A percentile compares a stretch with the other conserved stretches of the same genome.
Evolutionary conservation across 1,139 yeast species (phyloP).

Genomic region (Ogataea hybrid): DNA sequence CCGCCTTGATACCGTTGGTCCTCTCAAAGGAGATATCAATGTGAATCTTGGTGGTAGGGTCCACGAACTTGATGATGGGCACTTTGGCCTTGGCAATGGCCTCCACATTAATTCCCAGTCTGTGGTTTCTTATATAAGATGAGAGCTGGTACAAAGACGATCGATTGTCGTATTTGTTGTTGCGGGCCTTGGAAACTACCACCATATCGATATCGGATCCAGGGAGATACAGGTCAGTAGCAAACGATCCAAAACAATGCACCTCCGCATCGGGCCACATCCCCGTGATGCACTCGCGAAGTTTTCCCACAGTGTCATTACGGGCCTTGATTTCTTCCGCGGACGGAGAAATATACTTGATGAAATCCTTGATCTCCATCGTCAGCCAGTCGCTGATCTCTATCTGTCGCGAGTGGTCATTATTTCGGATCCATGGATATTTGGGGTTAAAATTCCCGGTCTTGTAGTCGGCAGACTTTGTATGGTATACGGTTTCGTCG

Average conservation of each 20-base stretch:
- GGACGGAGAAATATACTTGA: conserved; percentile 84
- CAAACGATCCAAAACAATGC: conserved; percentile 92
- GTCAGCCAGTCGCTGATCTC: conserved; percentile 89
- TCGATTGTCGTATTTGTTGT: conserved; percentile 65
- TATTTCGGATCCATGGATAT: conserved; percentile 80
- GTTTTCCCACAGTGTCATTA: conserved; percentile 59
- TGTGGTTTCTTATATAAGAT: conserved; percentile 59
- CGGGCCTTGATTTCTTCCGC: conserved; percentile 69
- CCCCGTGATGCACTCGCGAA: conserved; percentile 53
- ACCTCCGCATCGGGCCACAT: conserved; percentile 84
- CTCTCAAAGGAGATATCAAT: conserved; percentile 93
- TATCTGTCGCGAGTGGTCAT: conserved; percentile 69
- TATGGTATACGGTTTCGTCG: conserved; percentile 31
- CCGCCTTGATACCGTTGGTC: conserved; percentile 83
- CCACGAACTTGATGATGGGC: conserved; percentile 92
- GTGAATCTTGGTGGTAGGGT: conserved; percentile 66
- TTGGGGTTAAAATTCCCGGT: conserved; percentile 37
- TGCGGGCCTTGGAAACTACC: conserved; percentile 51
- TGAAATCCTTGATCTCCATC: conserved; percentile 82
- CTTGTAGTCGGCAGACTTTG: conserved; percentile 26
- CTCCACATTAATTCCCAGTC: conserved; percentile 71
- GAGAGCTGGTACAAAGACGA: conserved; percentile 73
- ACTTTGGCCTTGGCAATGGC: conserved; percentile 92
- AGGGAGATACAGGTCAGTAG: conserved; percentile 91
- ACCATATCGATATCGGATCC: conserved; percentile 98